Percentiles rank a stretch among this genome's conserved stretches.
Evolutionary conservation across 2,329 filamentous ascomycete genomes (phyloP).

Genomic region (Neopestalotiopsis rosae): DNA sequence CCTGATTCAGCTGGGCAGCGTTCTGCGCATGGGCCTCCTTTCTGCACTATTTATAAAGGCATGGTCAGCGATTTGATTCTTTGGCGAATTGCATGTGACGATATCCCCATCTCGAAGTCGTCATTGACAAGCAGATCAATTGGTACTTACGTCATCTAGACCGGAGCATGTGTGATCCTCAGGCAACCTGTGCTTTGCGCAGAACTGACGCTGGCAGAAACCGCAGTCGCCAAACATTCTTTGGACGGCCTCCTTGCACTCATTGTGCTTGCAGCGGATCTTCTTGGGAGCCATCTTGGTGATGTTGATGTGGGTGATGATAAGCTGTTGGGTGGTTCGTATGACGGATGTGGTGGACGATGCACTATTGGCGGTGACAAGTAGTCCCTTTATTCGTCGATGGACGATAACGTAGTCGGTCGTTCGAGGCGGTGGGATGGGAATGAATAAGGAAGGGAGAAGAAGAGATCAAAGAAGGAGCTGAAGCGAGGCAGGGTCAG

Average conservation of each 20-base stretch:
- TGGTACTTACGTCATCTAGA: slow-evolving; percentile 77
- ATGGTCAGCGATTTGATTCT: slow-evolving; percentile 44
- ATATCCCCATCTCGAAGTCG: slow-evolving; percentile 62
- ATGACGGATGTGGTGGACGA: background rate
- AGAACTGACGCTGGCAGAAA: slow-evolving; percentile 94
- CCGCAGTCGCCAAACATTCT: slow-evolving; percentile 95
- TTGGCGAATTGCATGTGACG: slow-evolving; percentile 35
- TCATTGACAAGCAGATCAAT: slow-evolving; percentile 54
- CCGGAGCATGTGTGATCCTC: slow-evolving; percentile 94
- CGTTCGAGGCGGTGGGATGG: slow-evolving; percentile 2
- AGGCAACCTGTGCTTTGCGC: slow-evolving; percentile 90
- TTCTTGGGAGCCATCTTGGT: slow-evolving; percentile 73
- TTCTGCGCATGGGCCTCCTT: slow-evolving; percentile 96
- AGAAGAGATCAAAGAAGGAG: background rate
- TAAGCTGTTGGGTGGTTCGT: background rate
- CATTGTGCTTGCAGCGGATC: slow-evolving; percentile 85
- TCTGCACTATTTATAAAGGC: slow-evolving; percentile 71
- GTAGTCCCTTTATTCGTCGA: background rate
- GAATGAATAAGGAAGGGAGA: background rate
- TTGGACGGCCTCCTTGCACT: slow-evolving; percentile 86
- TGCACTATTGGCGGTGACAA: background rate
- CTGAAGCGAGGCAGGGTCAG: slow-evolving; percentile 11
- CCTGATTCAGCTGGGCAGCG: slow-evolving; percentile 86
- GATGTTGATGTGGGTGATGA: background rate
- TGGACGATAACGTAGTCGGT: background rate